Percentiles rank a stretch among this genome's conserved stretches.
Conservation (phyloP, 2,329 filamentous ascomycete species). For the Colletotrichum musae region DNA sequence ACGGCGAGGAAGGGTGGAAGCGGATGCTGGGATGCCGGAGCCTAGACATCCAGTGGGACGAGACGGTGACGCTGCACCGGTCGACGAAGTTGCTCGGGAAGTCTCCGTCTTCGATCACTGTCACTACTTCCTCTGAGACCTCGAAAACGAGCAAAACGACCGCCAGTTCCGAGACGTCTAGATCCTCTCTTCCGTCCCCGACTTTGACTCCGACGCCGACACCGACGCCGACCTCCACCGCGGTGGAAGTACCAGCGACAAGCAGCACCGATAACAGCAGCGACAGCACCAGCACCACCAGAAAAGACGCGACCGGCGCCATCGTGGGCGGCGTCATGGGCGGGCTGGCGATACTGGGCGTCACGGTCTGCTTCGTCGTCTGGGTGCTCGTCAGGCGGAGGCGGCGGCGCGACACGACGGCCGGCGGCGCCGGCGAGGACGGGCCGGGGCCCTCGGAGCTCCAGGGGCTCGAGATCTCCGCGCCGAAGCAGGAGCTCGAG, state of each 20-base stretch:
- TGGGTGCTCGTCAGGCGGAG: slow-evolving; percentile 7
- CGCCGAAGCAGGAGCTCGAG: neutral
- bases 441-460: slow-evolving; percentile 5
- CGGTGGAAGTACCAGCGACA: too few relatives aligned
- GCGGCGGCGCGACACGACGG: neutral
- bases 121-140: neutral
- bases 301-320: neutral
- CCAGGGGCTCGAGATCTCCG: neutral
- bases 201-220: neutral
- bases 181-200: neutral
- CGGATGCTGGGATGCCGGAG: slow-evolving; percentile 1
- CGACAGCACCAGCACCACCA: neutral
- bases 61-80: slow-evolving; percentile 11
- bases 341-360: neutral
- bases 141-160: neutral
- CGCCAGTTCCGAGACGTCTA: too few relatives aligned
- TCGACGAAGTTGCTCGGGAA: neutral
- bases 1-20: neutral
- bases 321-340: slow-evolving; percentile 14
- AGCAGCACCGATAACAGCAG: neutral
- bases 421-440: neutral
- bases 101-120: neutral
- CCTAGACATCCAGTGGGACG: neutral
- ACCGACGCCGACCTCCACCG: neutral
- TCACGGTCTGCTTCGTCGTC: neutral